phyloP scores from a whole-genome alignment of 2,329 filamentous ascomycete genomes.

The Neonectria neomacrospora region DNA sequence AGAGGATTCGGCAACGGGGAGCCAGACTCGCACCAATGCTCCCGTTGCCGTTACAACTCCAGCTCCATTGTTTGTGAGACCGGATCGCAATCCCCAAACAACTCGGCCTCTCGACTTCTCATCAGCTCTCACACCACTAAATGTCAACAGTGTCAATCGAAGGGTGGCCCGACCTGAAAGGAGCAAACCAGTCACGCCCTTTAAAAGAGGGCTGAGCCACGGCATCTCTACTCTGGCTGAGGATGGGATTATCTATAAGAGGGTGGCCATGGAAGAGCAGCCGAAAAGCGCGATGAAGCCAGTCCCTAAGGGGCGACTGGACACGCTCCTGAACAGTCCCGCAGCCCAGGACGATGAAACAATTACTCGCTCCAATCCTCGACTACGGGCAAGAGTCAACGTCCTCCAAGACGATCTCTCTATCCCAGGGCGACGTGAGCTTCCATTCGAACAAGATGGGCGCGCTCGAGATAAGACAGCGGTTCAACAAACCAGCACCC shows the following conservation, averaged over 20 bases:
- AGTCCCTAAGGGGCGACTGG: slow-evolving; percentile 46
- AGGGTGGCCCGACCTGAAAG: slow-evolving; percentile 37
- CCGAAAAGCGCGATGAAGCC: slow-evolving; percentile 9
- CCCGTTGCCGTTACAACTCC: slow-evolving; percentile 31
- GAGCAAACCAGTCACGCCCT: slow-evolving; percentile 34
- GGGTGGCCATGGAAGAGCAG: slow-evolving; percentile 22
- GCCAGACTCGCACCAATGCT: slow-evolving; percentile 21
- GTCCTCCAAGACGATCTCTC: slow-evolving; percentile 39
- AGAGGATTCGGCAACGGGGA: slow-evolving; percentile 31
- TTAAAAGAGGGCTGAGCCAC: slow-evolving; percentile 45
- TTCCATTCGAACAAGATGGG: slow-evolving; percentile 50
- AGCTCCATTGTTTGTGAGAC: slow-evolving; percentile 34
- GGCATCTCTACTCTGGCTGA: slow-evolving; percentile 60
- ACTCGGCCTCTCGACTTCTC: slow-evolving; percentile 32
- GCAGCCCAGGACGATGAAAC: slow-evolving; percentile 37
- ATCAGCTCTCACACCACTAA: slow-evolving; percentile 52
- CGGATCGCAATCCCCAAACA: slow-evolving; percentile 33
- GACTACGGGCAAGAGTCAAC: slow-evolving; percentile 32
- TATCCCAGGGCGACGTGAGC: slow-evolving; percentile 54
- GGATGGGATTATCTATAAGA: slow-evolving; percentile 54
- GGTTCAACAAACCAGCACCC: slow-evolving; percentile 24
- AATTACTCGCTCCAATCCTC: slow-evolving; percentile 43
- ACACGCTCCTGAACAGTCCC: slow-evolving; percentile 49
- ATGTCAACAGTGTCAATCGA: slow-evolving; percentile 52
- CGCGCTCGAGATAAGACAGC: slow-evolving; percentile 27